A percentile compares a stretch with the other conserved stretches of the same genome.
These are phyloP conservation scores for Phytophthora macrochlamydospora DNA, from an alignment of 352 stramenopile species.

Conservation along the genomic window DNA sequence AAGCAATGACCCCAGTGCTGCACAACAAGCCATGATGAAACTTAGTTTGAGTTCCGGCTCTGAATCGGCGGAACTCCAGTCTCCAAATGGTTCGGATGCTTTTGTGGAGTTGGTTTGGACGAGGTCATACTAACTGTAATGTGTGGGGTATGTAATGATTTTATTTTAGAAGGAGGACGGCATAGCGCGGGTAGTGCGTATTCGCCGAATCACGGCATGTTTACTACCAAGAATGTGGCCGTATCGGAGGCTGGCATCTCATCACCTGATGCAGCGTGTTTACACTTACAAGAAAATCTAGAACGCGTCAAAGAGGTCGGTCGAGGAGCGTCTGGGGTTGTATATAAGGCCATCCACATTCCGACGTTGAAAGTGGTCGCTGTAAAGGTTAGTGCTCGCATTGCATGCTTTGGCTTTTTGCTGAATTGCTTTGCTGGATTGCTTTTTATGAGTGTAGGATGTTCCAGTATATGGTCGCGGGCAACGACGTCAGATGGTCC, in stretches of 20 bases:
- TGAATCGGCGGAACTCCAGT: conserved; percentile 46
- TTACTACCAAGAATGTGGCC: conserved; percentile 82
- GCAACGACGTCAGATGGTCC: conserved; percentile 90
- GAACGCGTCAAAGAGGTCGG: conserved; percentile 81
- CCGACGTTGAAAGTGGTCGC: conserved; percentile 90
- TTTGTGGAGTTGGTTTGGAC: conserved; percentile 3
- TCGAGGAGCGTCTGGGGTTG: conserved; percentile 80
- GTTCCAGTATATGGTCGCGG: conserved; percentile 85
- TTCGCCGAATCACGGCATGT: conserved; percentile 88
- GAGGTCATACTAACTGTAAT: background rate
- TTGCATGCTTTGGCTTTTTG: background rate
- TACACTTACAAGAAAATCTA: conserved; percentile 87
- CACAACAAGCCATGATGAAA: conserved; percentile 75
- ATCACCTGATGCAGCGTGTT: conserved; percentile 71
- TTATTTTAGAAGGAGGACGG: conserved; percentile 43
- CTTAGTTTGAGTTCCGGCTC: conserved; percentile 73
- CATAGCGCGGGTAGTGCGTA: conserved; percentile 84
- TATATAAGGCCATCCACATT: conserved; percentile 92
- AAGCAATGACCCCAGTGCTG: conserved; percentile 44
- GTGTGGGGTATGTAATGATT: background rate
- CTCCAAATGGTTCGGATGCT: conserved; percentile 55
- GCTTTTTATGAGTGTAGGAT: conserved; percentile 45
- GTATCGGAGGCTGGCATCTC: conserved; percentile 88
- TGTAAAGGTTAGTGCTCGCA: conserved; percentile 66
- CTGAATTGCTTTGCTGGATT: conserved; percentile 14